These are phyloP conservation scores for Penicillium sp. DNA, from an alignment of 2,329 filamentous ascomycete genomes.

Conservation along the genomic window DNA sequence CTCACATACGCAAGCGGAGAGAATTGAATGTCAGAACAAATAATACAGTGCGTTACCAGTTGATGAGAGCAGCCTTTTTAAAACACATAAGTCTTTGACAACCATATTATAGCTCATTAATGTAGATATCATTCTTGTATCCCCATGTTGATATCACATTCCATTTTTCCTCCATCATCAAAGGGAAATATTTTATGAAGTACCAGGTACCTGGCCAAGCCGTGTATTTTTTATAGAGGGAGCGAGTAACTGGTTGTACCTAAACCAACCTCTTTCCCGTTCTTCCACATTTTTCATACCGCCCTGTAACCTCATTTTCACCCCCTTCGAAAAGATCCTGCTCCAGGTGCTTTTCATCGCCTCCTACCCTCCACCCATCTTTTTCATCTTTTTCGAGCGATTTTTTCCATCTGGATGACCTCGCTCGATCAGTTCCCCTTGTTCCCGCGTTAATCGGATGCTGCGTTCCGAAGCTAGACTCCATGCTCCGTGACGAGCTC, in stretches of 20 bases:
- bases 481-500: slow-evolving; percentile 51
- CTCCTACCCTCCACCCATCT: slow-evolving; percentile 40
- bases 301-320: slow-evolving; percentile 14
- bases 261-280: slow-evolving; percentile 10
- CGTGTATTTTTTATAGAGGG: slow-evolving; percentile 10
- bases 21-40: slow-evolving; percentile 8
- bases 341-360: slow-evolving; percentile 28
- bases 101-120: slow-evolving; percentile 1
- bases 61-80: slow-evolving; percentile 2
- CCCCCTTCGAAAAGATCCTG: slow-evolving; percentile 18
- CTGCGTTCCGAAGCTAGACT: slow-evolving; percentile 47
- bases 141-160: background rate
- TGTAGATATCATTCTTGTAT: background rate
- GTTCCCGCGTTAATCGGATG: slow-evolving; percentile 51
- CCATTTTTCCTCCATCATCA: background rate
- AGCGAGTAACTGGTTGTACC: slow-evolving; percentile 12
- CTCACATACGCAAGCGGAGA: slow-evolving; percentile 10
- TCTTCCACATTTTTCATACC: slow-evolving; percentile 14
- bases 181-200: slow-evolving; percentile 1
- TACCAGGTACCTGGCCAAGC: slow-evolving; percentile 9
- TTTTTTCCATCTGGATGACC: slow-evolving; percentile 45
- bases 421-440: slow-evolving; percentile 38
- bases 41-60: slow-evolving; percentile 15
- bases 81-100: background rate
- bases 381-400: slow-evolving; percentile 46